Percentiles rank a stretch among this genome's conserved stretches.
Conservation (phyloP, 1,139 yeast genomes). For the Kodamaea alishanica region DNA sequence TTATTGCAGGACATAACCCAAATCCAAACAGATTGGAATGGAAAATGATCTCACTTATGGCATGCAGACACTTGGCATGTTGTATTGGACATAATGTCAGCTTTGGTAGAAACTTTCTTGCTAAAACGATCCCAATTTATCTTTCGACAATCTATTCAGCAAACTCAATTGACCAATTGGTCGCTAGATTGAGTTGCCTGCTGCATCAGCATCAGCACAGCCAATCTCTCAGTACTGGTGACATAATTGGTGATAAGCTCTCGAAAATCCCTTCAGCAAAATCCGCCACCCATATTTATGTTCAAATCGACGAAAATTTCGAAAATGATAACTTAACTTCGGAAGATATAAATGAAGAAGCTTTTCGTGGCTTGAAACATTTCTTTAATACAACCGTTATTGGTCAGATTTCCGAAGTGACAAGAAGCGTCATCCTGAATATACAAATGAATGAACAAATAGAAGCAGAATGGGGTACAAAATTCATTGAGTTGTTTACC, state of each 20-base stretch:
- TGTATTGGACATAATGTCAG: conserved; percentile 43
- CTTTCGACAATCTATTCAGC: conserved; percentile 27
- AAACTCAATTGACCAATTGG: conserved; percentile 15
- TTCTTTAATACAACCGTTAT: conserved; percentile 51
- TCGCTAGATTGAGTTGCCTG: conserved; percentile 18
- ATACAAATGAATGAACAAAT: conserved; percentile 8
- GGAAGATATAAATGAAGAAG: conserved; percentile 33
- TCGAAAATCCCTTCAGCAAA: conserved; percentile 28
- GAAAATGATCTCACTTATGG: conserved; percentile 45
- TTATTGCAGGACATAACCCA: background rate
- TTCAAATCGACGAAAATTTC: conserved; percentile 25
- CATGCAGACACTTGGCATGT: conserved; percentile 41
- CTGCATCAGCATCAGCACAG: conserved; percentile 1
- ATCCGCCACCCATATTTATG: conserved; percentile 16
- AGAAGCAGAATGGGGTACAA: conserved; percentile 48
- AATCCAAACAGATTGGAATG: conserved; percentile 46
- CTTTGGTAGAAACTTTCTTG: conserved; percentile 35
- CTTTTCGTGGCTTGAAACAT: conserved; percentile 43
- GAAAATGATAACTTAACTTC: conserved; percentile 28
- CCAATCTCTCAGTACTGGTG: conserved; percentile 1
- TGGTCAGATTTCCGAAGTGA: conserved; percentile 46
- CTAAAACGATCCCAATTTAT: conserved; percentile 40
- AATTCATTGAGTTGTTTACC: conserved; percentile 61
- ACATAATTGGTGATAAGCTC: conserved; percentile 10
- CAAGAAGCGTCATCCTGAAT: conserved; percentile 38